Base-by-base conservation (phyloP, 1,139 yeast genomes). In the Sugiyamaella sp. region DNA sequence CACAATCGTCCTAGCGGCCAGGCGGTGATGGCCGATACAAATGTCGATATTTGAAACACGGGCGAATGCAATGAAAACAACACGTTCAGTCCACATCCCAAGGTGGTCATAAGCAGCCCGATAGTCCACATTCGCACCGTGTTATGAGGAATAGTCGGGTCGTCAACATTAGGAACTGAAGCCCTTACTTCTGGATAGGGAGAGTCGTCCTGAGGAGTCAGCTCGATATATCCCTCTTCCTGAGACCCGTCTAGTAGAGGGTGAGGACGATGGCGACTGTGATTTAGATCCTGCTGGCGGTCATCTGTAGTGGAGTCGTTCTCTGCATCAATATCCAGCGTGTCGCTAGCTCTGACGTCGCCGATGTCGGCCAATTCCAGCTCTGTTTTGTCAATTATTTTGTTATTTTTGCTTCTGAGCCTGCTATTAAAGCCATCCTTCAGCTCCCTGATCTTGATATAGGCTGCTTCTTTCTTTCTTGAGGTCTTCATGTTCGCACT, bases 141-240 rank as follows among this genome's bases (percentile, higher is more conserved):
- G 62, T 79, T 80, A 63, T 82, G 86, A 1, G 83, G 84, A 32
- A 81, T 62, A 1, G 72, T 57, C 1, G 77, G 74, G 64, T 83
- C 85, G 65, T 84, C 89, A 22, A 74, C 71, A 35, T 83, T 77
- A 1, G 87, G 86, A 38, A 84, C 87, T 3, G 87, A 78, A 4
- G 87, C 86, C 64, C 89, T 76, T 40, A 84, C 89, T 65, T 84
- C 89, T 0, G 87, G 82, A 65, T 81, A 82, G 6, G 86, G 85
- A 19, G 85, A 81, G 63, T 84, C 84, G 62, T 80, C 68, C 39
- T 62, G 63, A 1, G 67, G 63, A 78, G 63, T 74, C 78, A 56
- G 74, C 77, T 48, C 82, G 75, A 63, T 52, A 45, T 61, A 62
- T n/a, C 56, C 64, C 10, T 25, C 42, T 20, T 22, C 47, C 8